A percentile compares a stretch with the other conserved stretches of the same genome.
These are phyloP conservation scores for Pyrenophora teres DNA, from an alignment of 2,329 filamentous ascomycete species.

Conservation along the genomic window DNA sequence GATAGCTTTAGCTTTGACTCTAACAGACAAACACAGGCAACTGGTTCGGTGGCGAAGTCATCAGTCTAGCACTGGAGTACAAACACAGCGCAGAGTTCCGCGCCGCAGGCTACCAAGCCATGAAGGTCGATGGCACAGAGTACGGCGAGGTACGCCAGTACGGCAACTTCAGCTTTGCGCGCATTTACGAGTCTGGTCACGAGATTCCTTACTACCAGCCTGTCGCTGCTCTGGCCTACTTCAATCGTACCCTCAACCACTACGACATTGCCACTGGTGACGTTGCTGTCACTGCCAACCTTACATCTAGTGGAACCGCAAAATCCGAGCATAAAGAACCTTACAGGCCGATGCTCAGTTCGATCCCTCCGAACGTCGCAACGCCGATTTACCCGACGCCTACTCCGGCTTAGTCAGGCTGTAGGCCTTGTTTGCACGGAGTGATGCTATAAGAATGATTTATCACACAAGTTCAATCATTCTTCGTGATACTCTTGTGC, in stretches of 20 bases:
- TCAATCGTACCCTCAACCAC: slow-evolving; percentile 46
- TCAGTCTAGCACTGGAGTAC: slow-evolving; percentile 46
- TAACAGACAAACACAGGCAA: slow-evolving; percentile 26
- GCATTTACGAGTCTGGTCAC: slow-evolving; percentile 49
- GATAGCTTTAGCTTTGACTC: no score
- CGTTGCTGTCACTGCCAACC: slow-evolving; percentile 40
- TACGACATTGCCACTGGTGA: slow-evolving; percentile 45
- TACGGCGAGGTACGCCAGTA: slow-evolving; percentile 50
- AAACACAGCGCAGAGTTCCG: slow-evolving; percentile 37
- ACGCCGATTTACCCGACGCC: slow-evolving; percentile 22
- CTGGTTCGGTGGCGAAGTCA: slow-evolving; percentile 48
- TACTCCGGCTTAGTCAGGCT: slow-evolving; percentile 8
- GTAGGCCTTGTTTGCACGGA: no score
- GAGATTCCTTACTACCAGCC: slow-evolving; percentile 51
- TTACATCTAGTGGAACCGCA: slow-evolving; percentile 38
- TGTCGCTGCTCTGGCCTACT: slow-evolving; percentile 43
- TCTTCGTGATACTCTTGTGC: no score
- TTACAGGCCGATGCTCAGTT: slow-evolving; percentile 41
- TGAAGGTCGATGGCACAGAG: slow-evolving; percentile 45
- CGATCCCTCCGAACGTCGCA: slow-evolving; percentile 11
- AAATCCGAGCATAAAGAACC: slow-evolving; percentile 49
- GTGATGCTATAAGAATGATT: no score
- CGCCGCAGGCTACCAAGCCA: slow-evolving; percentile 36
- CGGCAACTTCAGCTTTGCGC: slow-evolving; percentile 49
- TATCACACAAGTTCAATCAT: no score